Conservation (phyloP, 2,329 filamentous ascomycete species). For the Fusarium chlamydosporum region DNA sequence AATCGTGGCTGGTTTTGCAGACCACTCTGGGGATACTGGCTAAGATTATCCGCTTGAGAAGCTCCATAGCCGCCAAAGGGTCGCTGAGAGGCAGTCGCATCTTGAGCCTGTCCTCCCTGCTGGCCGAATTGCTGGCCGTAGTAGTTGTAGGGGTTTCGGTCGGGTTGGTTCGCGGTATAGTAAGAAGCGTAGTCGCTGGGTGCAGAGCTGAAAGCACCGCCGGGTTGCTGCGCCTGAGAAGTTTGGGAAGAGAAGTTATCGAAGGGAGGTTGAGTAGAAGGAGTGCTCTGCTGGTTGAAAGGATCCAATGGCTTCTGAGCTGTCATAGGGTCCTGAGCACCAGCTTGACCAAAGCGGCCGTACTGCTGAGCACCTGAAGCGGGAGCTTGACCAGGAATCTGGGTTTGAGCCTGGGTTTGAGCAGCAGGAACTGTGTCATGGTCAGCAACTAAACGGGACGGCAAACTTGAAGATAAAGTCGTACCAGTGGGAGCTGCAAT, state of each 20-base stretch:
- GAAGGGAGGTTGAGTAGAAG: slow-evolving; percentile 67
- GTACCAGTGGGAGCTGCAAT: slow-evolving; percentile 56
- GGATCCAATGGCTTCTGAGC: slow-evolving; percentile 88
- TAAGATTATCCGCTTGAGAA: slow-evolving; percentile 73
- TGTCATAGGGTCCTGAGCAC: slow-evolving; percentile 70
- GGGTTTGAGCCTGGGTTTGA: slow-evolving; percentile 59
- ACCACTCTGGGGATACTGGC: slow-evolving; percentile 82
- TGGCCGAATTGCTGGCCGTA: slow-evolving; percentile 74
- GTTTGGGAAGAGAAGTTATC: slow-evolving; percentile 73
- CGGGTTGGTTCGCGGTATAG: slow-evolving; percentile 81
- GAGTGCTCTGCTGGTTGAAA: slow-evolving; percentile 80
- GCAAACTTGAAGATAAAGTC: slow-evolving; percentile 4
- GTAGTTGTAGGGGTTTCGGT: slow-evolving; percentile 84
- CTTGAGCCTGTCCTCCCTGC: slow-evolving; percentile 75
- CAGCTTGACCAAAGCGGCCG: slow-evolving; percentile 76
- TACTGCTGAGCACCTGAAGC: slow-evolving; percentile 75
- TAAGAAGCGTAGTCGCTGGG: slow-evolving; percentile 87
- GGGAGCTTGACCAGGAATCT: slow-evolving; percentile 62
- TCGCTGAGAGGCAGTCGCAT: slow-evolving; percentile 78
- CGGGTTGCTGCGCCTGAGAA: slow-evolving; percentile 72
- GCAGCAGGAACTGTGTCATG: slow-evolving; percentile 39
- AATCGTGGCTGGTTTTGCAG: slow-evolving; percentile 71
- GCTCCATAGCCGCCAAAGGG: slow-evolving; percentile 81
- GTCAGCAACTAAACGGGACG: slow-evolving; percentile 26
- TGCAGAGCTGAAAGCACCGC: slow-evolving; percentile 78